Conservation (phyloP, 495 filamentous ascomycete genomes). For the Cairneyella variabilis region DNA sequence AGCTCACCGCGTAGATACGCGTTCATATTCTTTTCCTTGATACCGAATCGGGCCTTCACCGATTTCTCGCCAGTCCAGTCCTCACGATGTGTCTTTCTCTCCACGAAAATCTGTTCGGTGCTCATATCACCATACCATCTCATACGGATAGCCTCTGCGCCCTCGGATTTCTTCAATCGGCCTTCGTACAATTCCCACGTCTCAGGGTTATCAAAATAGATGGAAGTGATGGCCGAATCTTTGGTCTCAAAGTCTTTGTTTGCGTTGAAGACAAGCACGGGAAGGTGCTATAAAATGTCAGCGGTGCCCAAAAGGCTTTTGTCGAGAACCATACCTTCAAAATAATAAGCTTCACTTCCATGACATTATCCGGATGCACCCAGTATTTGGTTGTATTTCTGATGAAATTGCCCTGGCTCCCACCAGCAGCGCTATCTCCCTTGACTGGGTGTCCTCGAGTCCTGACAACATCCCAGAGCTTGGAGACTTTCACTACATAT, state of each 20-base stretch:
- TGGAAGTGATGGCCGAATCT: conserved; percentile 93
- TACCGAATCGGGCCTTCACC: conserved; percentile 89
- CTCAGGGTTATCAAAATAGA: conserved; percentile 94
- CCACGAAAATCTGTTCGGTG: conserved; percentile 90
- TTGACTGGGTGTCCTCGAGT: conserved; percentile 89
- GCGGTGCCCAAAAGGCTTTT: no score
- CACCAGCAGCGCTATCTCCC: conserved; percentile 88
- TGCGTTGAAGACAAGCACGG: conserved; percentile 94
- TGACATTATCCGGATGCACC: conserved; percentile 98
- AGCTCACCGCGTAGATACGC: conserved; percentile 77
- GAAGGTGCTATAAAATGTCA: conserved; percentile 63
- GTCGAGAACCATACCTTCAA: conserved; percentile 56
- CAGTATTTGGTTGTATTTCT: conserved; percentile 99
- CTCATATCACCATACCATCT: conserved; percentile 98
- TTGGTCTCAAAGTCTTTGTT: conserved; percentile 91
- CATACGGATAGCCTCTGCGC: conserved; percentile 92
- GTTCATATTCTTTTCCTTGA: conserved; percentile 98
- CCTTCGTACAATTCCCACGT: conserved; percentile 93
- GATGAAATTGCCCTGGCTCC: conserved; percentile 91
- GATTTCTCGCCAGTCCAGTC: conserved; percentile 99
- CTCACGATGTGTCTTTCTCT: conserved; percentile 96
- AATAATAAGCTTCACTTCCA: conserved; percentile 94
- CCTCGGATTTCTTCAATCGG: conserved; percentile 94
- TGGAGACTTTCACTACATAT: conserved; percentile 92
- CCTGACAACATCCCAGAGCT: conserved; percentile 89